Base-by-base conservation (phyloP, 805 yeast genomes). In the Diddensiella transvaalensis region DNA sequence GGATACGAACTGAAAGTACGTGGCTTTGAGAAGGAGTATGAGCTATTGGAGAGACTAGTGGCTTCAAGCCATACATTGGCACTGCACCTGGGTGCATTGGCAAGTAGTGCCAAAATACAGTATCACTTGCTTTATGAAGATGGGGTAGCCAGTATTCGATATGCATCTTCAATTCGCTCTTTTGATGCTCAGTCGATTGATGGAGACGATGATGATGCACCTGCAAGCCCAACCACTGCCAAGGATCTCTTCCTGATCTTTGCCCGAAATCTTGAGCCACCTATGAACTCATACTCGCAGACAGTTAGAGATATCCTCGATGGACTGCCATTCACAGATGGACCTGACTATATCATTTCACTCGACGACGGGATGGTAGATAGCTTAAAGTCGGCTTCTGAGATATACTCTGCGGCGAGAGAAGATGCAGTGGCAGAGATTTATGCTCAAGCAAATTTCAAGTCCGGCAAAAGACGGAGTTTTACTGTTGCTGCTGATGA, bases 231-330 rank as follows among this genome's bases (percentile, higher is more conserved):
- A 18, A 21, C 35, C 13, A 35, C 38, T n/a, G 22, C 56, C 2
- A 18, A 32, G 15, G 79, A 81, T 58, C 67, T 85, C 17, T 84
- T 85, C 60, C 82, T 82, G 47, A 59, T 82, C 30, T 86, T 86
- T 61, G 81, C 83, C 1, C 76, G 75, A 53, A 74, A 83, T 56
- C 67, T 86, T 40, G 87, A 89, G 0, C 93, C 95, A 0, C 81
- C 90, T 0, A 72, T 83, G 62, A 79, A 78, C 59, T 79, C 87
- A 1, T 80, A 82, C 55, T 74, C 80, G 1, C 76, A 75, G 57
- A 84, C 89, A 0, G 70, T 85, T 44, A 73, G 78, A 48, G 80
- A 79, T 24, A 82, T 85, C 4, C 62, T 86, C 48, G 69, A 71
- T 18, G 82, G 79, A 10, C 66, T 82, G 2, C 84, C 87, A 1